Evolutionary conservation across 495 filamentous ascomycete species (phyloP), one percentile per base, ranked within the genome.

Genomic region (Trichoderma virens): DNA sequence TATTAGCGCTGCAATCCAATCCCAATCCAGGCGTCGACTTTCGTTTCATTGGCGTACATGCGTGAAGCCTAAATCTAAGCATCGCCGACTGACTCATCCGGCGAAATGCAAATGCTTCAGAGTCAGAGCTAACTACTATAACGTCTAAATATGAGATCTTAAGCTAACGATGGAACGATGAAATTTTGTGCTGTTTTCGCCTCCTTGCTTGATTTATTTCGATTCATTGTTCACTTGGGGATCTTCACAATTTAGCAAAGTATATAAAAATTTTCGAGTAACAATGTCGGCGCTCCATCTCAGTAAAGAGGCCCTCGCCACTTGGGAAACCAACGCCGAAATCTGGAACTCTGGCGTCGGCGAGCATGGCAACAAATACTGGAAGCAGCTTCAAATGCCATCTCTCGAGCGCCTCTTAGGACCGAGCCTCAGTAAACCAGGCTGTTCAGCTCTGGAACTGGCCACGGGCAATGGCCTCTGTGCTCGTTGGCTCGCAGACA

Each of bases 391-490:
- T 3, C 74, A 79, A 47, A 68, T 66, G 8, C 78, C 76, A 11
- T 70, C 65, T n/a, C 74, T 77, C 18, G 27, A 60, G 4, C 73
- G 73, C 14, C 65, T 79, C 23, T 67, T 78, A 0, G 64, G 61
- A 7, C 32, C 63, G 0, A 60, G 67, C 13, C 63, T 73, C 9
- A 31, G 41, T n/a, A 60, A 61, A 9, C 51, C 65, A 20, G 68
- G 65, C n/a, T 68, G 66, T 25, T 63, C 60, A 7, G 71, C 75
- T 3, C 71, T 79, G 18, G 76, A 80, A 9, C 65, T 80, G 20
- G 72, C 76, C 0, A 79, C 74, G 4, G 78, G 78, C 20, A 80
- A 80, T 54, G 76, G 78, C 14, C 67, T 77, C 9, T 71, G 73
- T 41, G 74, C 76, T 14, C 70, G 78, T 16, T 76, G 71, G 70